Evolutionary conservation across 306 rosid species (phyloP), one percentile per base, ranked within the genome.

Genomic region (Psophocarpus tetragonolobus): DNA sequence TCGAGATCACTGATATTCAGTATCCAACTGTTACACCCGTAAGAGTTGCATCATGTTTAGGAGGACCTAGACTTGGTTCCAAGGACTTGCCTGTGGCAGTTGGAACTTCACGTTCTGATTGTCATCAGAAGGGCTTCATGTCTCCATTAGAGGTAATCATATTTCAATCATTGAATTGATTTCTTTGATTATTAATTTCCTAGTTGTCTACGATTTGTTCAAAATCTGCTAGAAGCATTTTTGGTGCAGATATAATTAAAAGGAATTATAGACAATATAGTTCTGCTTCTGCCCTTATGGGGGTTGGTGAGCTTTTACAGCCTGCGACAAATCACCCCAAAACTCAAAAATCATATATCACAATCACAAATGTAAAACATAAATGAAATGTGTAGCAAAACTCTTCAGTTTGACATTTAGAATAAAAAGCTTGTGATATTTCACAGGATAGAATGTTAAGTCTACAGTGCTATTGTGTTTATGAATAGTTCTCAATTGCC

Each of bases 121-220:
- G 71, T 54, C 50, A 23, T 56, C 75, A 5, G 26, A 76, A 60
- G 61, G 79, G 88, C 53, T 54, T 80, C 73, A 23, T 83, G 89
- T 80, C 90, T 41, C 88, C 93, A 23, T 72, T 87, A 36, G 78
- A 83, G 93, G 97, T 92, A 83, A 70, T 81, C 35, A 73, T 71
- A 71, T 76, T 33, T 44, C 12, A 45, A 8, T 60, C n/a, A 36
- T 35, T 76, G 58, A 12, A 33, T 75, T 39, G 12, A 18, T 71
- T 9, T 12, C 68, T 41, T 64, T 15, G 12, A 75, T 48, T 65
- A 51, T 54, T 23, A 18, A 2, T 68, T 54, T 58, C 14, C 1
- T 62, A 29, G 27, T 29, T 72, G 21, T 35, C 57, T 35, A 58
- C 48, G 63, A 45, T 15, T 29, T 66, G 23, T 62, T 41, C 77